Base-by-base conservation (phyloP, 257 asterid species). In the Capsicum baccatum region DNA sequence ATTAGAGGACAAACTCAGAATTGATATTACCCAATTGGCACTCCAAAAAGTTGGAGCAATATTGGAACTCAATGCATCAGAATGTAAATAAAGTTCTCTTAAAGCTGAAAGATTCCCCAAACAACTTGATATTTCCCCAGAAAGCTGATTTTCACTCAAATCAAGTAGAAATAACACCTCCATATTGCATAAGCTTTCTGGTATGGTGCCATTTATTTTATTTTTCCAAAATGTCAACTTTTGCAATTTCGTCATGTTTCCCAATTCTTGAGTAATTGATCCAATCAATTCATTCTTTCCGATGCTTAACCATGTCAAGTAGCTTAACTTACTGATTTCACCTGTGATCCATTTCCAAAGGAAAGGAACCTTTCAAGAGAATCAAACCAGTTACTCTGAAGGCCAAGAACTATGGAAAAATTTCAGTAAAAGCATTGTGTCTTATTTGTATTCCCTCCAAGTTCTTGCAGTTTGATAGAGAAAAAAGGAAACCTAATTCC, bases 301-400 rank as follows among this genome's bases (percentile, higher is more conserved):
- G 1, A 86, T 2, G 0, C 11, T 6, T 10, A 86, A 79, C 7
- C 26, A 21, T 0, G 17, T 6, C 79, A 86, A 48, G 35, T 42
- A 78, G 70, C 88, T 83, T 9, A 66, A 57, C 15, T 86, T 86
- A 4, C 82, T 76, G 56, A 86, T 57, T 42, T 16, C 68, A 2
- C 88, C 76, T 15, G 14, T 78, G 17, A 76, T 54, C 37, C 17
- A 17, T 55, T 50, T 6, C 9, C 4, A 63, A 37, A 63, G 69
- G 42, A 0, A 48, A 4, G 2, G 1, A 83, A 12, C 6, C 0
- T 0, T 9, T 83, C 42, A 35, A 86, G 57, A 11, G 79, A 33
- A 19, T 39, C n/a, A 10, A 85, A 79, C 55, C 74, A 71, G 69
- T 86, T 86, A 13, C 85, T 81, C 85, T 81, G 35, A 86, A 12